phyloP scores from a whole-genome alignment of 75 land plant species.

The Picea sitchensis region DNA sequence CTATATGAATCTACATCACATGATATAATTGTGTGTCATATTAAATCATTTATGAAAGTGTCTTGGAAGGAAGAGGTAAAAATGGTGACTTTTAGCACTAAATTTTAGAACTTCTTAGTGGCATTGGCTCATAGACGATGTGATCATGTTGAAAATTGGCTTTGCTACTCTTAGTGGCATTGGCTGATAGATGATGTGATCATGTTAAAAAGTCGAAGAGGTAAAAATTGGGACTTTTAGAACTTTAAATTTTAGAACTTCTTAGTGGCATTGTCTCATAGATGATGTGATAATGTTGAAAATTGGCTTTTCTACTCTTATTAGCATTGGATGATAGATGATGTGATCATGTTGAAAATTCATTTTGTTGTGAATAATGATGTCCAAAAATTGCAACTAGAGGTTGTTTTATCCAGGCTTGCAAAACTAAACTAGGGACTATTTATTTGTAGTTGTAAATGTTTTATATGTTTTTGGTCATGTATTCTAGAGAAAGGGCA shows the following conservation, averaged over 20 bases:
- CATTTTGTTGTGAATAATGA: too few species aligned
- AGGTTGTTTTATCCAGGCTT: too few species aligned
- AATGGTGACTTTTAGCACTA: slow-evolving; percentile 23
- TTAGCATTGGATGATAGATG: too few species aligned
- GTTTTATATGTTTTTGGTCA: too few species aligned
- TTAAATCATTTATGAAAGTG: slow-evolving; percentile 6
- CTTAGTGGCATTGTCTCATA: slow-evolving; percentile 16
- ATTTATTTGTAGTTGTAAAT: too few species aligned
- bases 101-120: slow-evolving; percentile 15
- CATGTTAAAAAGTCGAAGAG: neutral
- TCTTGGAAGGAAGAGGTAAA: slow-evolving; percentile 8
- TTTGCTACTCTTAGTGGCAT: neutral
- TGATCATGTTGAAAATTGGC: slow-evolving; percentile 16
- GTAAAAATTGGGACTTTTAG: slow-evolving; percentile 16
- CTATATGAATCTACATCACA: neutral
- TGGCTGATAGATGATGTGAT: too few species aligned
- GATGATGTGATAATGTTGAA: slow-evolving; percentile 13
- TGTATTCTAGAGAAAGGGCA: too few species aligned
- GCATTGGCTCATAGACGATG: slow-evolving; percentile 19
- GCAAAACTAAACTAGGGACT: too few species aligned
- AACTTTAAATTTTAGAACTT: slow-evolving; percentile 15
- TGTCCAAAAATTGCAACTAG: too few species aligned
- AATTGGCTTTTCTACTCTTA: slow-evolving; percentile 18
- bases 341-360: too few species aligned
- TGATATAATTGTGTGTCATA: neutral